Evolutionary conservation across 2,329 filamentous ascomycete species (phyloP).

Genomic region (Pseudodiploospora longispora): DNA sequence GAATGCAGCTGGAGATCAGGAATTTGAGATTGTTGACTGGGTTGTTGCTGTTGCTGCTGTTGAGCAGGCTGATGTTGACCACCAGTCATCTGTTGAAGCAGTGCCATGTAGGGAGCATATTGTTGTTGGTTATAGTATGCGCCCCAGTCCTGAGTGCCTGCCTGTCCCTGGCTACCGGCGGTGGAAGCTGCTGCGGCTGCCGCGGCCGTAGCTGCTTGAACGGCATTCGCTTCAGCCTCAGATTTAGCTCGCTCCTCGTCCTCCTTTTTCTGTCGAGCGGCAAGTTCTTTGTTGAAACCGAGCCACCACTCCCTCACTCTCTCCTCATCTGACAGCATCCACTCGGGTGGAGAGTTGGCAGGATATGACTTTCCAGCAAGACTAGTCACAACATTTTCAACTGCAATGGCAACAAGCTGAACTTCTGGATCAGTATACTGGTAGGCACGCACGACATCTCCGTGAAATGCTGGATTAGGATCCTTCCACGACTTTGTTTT

Average conservation of each 20-base stretch:
- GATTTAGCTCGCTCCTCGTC: conserved; percentile 29
- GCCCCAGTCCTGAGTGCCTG: conserved; percentile 18
- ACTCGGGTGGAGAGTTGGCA: conserved; percentile 42
- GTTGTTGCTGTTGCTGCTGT: conserved; percentile 18
- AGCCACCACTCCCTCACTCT: conserved; percentile 45
- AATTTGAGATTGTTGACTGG: conserved; percentile 20
- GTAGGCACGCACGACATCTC: conserved; percentile 21
- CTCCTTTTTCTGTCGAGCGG: conserved; percentile 29
- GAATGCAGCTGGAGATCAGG: conserved; percentile 34
- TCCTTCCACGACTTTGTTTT: conserved; percentile 35
- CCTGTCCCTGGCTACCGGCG: conserved; percentile 8
- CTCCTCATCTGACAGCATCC: conserved; percentile 39
- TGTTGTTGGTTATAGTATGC: conserved; percentile 20
- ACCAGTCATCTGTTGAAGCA: conserved; percentile 33
- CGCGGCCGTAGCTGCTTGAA: conserved; percentile 15
- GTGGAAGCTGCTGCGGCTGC: conserved; percentile 8
- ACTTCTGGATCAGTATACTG: conserved; percentile 36
- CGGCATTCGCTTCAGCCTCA: conserved; percentile 23
- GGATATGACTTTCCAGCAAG: conserved; percentile 41
- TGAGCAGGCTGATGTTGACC: conserved; percentile 19
- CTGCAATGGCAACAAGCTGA: conserved; percentile 32
- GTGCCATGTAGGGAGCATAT: conserved; percentile 34
- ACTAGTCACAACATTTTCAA: conserved; percentile 35
- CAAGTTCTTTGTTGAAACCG: conserved; percentile 35
- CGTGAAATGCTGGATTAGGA: conserved; percentile 26